phyloP scores from a whole-genome alignment of 2,329 filamentous ascomycete genomes.

The Alternaria triticina region DNA sequence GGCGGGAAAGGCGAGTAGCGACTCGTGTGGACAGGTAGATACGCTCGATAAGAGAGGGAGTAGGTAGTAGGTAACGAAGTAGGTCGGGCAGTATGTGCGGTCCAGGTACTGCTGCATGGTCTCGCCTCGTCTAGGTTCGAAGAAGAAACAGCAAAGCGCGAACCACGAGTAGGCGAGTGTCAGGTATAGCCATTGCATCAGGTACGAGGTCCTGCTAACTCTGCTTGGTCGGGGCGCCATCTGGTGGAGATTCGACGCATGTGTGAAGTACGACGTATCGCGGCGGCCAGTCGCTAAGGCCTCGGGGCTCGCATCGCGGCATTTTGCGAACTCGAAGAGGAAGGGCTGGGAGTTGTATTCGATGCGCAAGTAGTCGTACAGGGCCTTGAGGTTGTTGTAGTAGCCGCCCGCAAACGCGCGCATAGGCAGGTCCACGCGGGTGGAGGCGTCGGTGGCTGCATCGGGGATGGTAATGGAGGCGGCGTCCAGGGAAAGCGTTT shows the following conservation, averaged over 20 bases:
- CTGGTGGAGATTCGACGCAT: conserved; percentile 62
- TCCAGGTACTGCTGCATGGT: conserved; percentile 57
- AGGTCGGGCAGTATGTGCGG: conserved; percentile 58
- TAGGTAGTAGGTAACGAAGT: conserved; percentile 59
- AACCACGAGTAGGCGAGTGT: conserved; percentile 62
- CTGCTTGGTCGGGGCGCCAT: conserved; percentile 53
- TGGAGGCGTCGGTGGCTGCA: conserved; percentile 25
- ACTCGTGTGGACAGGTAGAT: conserved; percentile 61
- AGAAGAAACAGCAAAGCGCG: conserved; percentile 58
- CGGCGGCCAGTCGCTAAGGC: not conserved
- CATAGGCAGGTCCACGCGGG: conserved; percentile 59
- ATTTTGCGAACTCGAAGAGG: conserved; percentile 58
- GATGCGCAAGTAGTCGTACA: conserved; percentile 64
- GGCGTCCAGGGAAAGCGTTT: conserved; percentile 54
- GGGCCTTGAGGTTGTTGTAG: conserved; percentile 61
- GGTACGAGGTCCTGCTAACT: conserved; percentile 46
- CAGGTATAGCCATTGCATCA: conserved; percentile 55
- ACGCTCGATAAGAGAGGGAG: conserved; percentile 63
- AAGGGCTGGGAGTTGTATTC: conserved; percentile 59
- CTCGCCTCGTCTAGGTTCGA: conserved; percentile 54
- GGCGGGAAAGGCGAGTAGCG: conserved; percentile 60
- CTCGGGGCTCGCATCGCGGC: conserved; percentile 6
- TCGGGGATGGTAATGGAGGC: conserved; percentile 51
- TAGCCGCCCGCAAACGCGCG: conserved; percentile 60
- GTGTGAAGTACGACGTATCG: conserved; percentile 55